These are phyloP conservation scores for Gliomastix tumulicola DNA, from an alignment of 2,329 filamentous ascomycete species.

Conservation along the genomic window DNA sequence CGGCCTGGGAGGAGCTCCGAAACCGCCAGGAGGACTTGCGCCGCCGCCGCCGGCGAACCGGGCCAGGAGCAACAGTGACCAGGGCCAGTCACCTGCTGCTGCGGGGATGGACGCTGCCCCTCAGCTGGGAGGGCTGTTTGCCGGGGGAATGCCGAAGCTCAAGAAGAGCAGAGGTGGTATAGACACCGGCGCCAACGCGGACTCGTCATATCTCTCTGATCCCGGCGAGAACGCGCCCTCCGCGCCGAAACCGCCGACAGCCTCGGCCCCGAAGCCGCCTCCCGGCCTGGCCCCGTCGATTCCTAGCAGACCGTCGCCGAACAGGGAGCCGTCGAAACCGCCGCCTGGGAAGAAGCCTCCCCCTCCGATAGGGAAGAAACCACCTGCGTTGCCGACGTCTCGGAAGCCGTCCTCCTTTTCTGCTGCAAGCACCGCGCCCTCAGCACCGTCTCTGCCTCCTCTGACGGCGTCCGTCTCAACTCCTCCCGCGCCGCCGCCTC, in stretches of 20 bases:
- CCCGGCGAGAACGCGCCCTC: slow-evolving; percentile 37
- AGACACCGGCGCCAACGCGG: slow-evolving; percentile 53
- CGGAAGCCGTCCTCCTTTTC: slow-evolving; percentile 45
- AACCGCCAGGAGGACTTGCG: slow-evolving; percentile 57
- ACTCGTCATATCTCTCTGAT: slow-evolving; percentile 74
- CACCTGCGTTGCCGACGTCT: slow-evolving; percentile 53
- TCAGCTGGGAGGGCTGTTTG: slow-evolving; percentile 82
- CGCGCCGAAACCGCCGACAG: slow-evolving; percentile 3
- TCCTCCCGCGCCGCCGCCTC: slow-evolving; percentile 23
- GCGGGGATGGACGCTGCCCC: slow-evolving; percentile 55
- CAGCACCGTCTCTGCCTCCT: slow-evolving; percentile 19
- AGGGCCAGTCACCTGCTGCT: slow-evolving; percentile 38
- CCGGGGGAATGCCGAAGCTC: slow-evolving; percentile 91
- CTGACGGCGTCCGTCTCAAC: slow-evolving; percentile 15
- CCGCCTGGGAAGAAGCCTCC: slow-evolving; percentile 47
- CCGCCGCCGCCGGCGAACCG: slow-evolving; percentile 66
- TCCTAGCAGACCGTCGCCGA: slow-evolving; percentile 46
- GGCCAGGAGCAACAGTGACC: slow-evolving; percentile 79
- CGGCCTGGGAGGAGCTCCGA: slow-evolving; percentile 38
- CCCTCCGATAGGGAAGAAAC: slow-evolving; percentile 73
- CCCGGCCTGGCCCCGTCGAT: slow-evolving; percentile 50
- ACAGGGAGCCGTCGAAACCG: slow-evolving; percentile 3
- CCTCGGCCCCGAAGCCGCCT: slow-evolving; percentile 52
- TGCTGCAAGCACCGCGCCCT: slow-evolving; percentile 19
- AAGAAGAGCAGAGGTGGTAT: slow-evolving; percentile 79